Base-by-base conservation (phyloP, 139 green algal genomes). In the Zygnema cylindricum region DNA sequence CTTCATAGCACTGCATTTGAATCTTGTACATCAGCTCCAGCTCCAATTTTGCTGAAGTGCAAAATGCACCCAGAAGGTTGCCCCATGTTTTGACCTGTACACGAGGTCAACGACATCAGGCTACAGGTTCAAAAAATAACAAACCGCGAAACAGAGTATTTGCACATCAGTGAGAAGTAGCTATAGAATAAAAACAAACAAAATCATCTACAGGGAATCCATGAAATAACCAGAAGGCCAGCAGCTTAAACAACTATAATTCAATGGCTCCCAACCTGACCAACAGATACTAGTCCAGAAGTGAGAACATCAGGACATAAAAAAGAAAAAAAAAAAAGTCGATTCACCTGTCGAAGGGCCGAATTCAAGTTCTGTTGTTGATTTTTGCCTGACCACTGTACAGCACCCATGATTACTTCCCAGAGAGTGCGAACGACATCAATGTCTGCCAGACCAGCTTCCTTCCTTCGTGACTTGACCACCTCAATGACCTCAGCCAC, bases 1-100 rank as follows among this genome's bases (percentile, higher is more conserved):
- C 96, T 93, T 99, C 96, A 86, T 99, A 99, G 94, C 96, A 98
- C 41, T 94, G 93, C 79, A 98, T 95, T 95, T 98, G 93, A 16
- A 92, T 86, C 7, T 78, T 88, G 81, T 96, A 92, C 63, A 98
- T 92, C 55, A 98, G 93, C 42, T 94, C 85, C n/a, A 96, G 88
- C 94, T 99, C 96, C 88, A 96, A 86, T 81, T 96, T 96, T 40
- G 92, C 92, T 83, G 86, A 88, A 39, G 86, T 93, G 84, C 89
- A 94, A 82, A 96, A 96, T 0, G 89, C 75, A 0, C 78, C 81
- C 69, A 98, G 90, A 57, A 96, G 93, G 91, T 96, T 96, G 82
- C 93, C 87, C 92, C 98, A 95, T 16, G 77, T 85, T 92, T 96
- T 96, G 57, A 98, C 89, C 88, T 95, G 81, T n/a, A n/a, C n/a